Conservation (phyloP, 441 rosid species). For the Isatis lusitanica region DNA sequence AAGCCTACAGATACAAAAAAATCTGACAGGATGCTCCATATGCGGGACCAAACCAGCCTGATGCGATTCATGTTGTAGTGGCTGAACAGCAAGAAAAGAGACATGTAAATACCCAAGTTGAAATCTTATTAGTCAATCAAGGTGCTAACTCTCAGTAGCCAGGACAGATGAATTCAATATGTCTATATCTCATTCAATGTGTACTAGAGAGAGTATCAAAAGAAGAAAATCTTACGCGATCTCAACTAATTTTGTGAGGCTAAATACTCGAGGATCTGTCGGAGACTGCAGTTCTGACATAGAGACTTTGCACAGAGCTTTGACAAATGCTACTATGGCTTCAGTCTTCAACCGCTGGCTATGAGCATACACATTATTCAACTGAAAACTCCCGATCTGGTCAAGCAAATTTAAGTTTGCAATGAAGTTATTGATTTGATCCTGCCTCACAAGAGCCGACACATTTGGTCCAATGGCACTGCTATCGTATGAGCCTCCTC, state of each 20-base stretch:
- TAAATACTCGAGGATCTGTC: constrained; percentile 96
- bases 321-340: constrained; percentile 95
- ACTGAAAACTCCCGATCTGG: constrained; percentile 92
- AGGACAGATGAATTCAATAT: constrained; percentile 9
- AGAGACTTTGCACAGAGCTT: constrained; percentile 94
- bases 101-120: constrained; percentile 13
- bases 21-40: constrained; percentile 98
- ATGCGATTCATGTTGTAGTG: constrained; percentile 99
- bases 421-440: constrained; percentile 78
- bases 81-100: constrained; percentile 50
- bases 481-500: constrained; percentile 99
- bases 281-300: constrained; percentile 96
- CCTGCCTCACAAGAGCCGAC: constrained; percentile 69
- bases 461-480: constrained; percentile 61
- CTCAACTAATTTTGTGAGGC: constrained; percentile 98
- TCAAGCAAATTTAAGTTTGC: constrained; percentile 95
- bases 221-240: constrained; percentile 68
- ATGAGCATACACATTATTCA: constrained; percentile 94
- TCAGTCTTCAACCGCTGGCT: constrained; percentile 96
- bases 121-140: constrained; percentile 16
- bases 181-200: constrained; percentile 21
- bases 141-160: constrained; percentile 5
- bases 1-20: constrained; percentile 97
- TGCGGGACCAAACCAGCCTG: constrained; percentile 97
- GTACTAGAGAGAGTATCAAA: constrained; percentile 10